Percentiles rank a stretch among this genome's conserved stretches.
These are phyloP conservation scores for Irpex rosettiformis DNA, from an alignment of 1,284 basidiomycete genomes.

Conservation along the genomic window DNA sequence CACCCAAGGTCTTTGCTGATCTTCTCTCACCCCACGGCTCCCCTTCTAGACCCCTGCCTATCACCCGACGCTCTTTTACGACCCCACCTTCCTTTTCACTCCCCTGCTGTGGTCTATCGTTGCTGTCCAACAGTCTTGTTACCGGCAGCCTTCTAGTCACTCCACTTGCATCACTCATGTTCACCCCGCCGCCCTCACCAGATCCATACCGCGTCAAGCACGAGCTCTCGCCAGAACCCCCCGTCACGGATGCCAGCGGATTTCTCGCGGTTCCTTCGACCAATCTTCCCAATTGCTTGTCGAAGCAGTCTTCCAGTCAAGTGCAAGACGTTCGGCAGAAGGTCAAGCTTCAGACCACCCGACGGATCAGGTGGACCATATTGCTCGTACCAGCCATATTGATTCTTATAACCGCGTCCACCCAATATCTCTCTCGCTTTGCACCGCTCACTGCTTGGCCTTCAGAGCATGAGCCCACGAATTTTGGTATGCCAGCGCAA, in stretches of 20 bases:
- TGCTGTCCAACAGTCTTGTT: no score
- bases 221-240: slow-evolving; percentile 7
- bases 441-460: slow-evolving; percentile 42
- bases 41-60: neutral
- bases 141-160: neutral
- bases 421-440: slow-evolving; percentile 47
- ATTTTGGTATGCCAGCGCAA: slow-evolving; percentile 16
- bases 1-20: slow-evolving; percentile 4
- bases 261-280: slow-evolving; percentile 2
- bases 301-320: neutral
- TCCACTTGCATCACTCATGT: slow-evolving; percentile 32
- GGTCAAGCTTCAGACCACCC: slow-evolving; percentile 38
- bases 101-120: no score
- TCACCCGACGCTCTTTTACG: slow-evolving; percentile 15
- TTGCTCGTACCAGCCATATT: slow-evolving; percentile 53
- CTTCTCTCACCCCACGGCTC: neutral
- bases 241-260: slow-evolving; percentile 10
- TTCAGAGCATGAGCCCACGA: slow-evolving; percentile 13
- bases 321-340: neutral
- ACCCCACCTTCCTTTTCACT: slow-evolving; percentile 2
- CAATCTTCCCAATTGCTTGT: neutral
- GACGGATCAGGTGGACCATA: slow-evolving; percentile 45
- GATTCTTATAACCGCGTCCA: slow-evolving; percentile 48
- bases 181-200: slow-evolving; percentile 51
- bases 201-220: slow-evolving; percentile 22